Evolutionary conservation across 2,329 filamentous ascomycete species (phyloP).

Genomic region (Pseudogymnoascus destructans): DNA sequence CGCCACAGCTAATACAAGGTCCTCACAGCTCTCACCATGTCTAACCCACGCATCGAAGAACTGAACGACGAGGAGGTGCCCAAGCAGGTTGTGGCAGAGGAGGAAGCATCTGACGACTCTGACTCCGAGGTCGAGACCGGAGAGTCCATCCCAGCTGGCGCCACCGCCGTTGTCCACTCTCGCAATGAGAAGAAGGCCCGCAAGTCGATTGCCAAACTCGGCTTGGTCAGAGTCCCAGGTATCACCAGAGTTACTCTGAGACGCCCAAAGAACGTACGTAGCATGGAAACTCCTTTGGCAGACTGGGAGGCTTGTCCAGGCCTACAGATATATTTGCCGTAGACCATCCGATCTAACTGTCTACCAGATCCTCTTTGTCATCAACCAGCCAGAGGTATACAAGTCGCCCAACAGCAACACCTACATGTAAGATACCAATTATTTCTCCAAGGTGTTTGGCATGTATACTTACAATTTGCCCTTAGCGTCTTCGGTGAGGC

Average conservation of each 20-base stretch:
- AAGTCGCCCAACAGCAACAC: constrained; percentile 99
- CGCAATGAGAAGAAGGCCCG: constrained; percentile 99
- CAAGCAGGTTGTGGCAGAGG: constrained; percentile 66
- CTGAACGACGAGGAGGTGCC: constrained; percentile 85
- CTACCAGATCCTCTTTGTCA: constrained; percentile 88
- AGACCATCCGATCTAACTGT: not conserved
- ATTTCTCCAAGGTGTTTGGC: not conserved
- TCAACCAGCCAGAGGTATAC: constrained; percentile 99
- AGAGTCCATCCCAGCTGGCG: constrained; percentile 61
- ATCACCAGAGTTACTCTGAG: constrained; percentile 97
- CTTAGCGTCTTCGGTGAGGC: constrained; percentile 95
- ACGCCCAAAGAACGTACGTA: constrained; percentile 95
- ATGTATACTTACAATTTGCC: constrained; percentile 11
- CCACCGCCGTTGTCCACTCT: constrained; percentile 84
- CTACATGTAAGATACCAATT: constrained; percentile 68
- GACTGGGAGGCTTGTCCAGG: not conserved
- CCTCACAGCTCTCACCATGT: constrained; percentile 53
- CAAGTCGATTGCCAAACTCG: constrained; percentile 98
- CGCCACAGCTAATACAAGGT: constrained; percentile 13
- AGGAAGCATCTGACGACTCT: constrained; percentile 54
- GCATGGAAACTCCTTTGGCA: constrained; percentile 2
- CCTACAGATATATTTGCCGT: not conserved
- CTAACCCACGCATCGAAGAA: constrained; percentile 96
- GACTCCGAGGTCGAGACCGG: constrained; percentile 67
- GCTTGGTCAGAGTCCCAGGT: constrained; percentile 87